These are phyloP conservation scores for Macrotyloma uniflorum DNA, from an alignment of 306 rosid genomes.

Conservation along the genomic window DNA sequence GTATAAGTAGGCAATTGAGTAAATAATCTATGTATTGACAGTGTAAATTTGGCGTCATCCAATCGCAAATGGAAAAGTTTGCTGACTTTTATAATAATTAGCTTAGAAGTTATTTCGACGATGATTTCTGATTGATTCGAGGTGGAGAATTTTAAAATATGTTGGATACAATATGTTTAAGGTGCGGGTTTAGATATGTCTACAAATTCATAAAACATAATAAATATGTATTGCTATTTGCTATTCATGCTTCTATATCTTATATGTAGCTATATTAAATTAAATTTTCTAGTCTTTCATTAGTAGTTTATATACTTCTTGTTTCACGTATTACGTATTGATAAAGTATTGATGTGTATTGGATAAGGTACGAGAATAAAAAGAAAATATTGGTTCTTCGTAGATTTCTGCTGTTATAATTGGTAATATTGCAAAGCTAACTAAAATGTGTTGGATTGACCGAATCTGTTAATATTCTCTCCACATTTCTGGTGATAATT, in stretches of 20 bases:
- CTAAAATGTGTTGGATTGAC: slow-evolving; percentile 7
- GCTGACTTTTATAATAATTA: neutral
- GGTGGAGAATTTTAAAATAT: neutral
- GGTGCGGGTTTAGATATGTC: neutral
- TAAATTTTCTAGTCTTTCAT: neutral
- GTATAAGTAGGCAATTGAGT: neutral
- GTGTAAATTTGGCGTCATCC: neutral
- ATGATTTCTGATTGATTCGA: too few relatives aligned
- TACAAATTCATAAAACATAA: neutral
- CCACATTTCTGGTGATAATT: neutral
- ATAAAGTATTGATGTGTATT: neutral
- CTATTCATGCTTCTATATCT: neutral
- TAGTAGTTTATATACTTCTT: neutral
- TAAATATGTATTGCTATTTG: neutral
- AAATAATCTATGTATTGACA: neutral
- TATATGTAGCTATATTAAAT: neutral
- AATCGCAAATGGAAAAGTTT: neutral
- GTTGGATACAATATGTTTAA: neutral
- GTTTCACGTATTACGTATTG: neutral
- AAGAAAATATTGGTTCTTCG: neutral
- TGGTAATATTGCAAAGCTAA: neutral
- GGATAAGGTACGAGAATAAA: neutral
- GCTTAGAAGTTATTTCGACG: neutral
- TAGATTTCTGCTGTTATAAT: neutral
- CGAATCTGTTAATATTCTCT: neutral